Evolutionary conservation across 2,329 filamentous ascomycete genomes (phyloP).

Genomic region (Aspergillus bombycis): DNA sequence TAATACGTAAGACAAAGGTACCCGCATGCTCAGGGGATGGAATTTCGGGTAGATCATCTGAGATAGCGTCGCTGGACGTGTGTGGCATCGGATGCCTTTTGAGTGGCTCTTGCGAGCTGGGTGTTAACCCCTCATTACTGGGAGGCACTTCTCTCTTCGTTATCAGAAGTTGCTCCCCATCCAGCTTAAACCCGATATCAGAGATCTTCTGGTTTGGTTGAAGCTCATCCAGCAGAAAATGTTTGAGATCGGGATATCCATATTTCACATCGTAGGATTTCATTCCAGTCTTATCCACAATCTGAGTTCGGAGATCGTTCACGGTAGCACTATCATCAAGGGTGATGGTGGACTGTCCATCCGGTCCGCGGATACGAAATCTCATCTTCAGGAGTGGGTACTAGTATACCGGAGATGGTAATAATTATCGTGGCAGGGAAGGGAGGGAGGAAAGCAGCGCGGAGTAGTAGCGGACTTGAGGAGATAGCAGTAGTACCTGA

Average conservation of each 20-base stretch:
- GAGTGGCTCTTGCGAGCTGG: slow-evolving; percentile 15
- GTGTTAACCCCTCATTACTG: slow-evolving; percentile 16
- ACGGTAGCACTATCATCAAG: slow-evolving; percentile 66
- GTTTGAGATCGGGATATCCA: slow-evolving; percentile 74
- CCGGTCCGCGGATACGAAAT: slow-evolving; percentile 74
- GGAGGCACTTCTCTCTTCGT: slow-evolving; percentile 45
- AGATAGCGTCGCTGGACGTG: slow-evolving; percentile 25
- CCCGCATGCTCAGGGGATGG: slow-evolving; percentile 59
- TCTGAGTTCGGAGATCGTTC: slow-evolving; percentile 43
- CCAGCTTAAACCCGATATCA: slow-evolving; percentile 63
- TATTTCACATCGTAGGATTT: slow-evolving; percentile 75
- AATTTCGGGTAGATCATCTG: slow-evolving; percentile 64
- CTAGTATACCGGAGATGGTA: neutral
- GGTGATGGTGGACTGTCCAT: slow-evolving; percentile 70
- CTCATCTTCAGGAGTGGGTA: slow-evolving; percentile 58
- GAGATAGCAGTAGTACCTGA: neutral
- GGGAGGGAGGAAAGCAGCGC: neutral
- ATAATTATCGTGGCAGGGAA: neutral
- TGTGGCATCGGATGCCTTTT: neutral
- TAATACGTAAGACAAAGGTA: slow-evolving; percentile 76
- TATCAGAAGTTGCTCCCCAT: slow-evolving; percentile 72
- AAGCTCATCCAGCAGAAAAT: slow-evolving; percentile 63
- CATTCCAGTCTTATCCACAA: slow-evolving; percentile 65
- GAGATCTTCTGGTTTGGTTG: slow-evolving; percentile 54
- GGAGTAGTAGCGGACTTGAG: neutral